phyloP scores from a whole-genome alignment of 2,329 filamentous ascomycete genomes.

The Periconia macrospinosa region DNA sequence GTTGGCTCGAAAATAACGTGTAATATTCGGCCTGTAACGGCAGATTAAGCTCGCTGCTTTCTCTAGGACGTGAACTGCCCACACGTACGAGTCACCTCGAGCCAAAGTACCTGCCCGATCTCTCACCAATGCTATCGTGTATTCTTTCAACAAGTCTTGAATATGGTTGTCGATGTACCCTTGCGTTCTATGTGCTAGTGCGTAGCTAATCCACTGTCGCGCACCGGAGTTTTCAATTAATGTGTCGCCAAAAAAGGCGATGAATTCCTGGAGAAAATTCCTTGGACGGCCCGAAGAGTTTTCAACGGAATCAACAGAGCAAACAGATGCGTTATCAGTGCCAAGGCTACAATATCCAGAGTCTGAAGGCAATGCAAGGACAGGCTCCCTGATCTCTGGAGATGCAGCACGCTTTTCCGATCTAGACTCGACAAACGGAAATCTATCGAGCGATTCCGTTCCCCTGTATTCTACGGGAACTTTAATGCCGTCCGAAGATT shows the following conservation, averaged over 20 bases:
- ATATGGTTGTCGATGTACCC: slow-evolving; percentile 6
- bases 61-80: neutral
- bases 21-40: slow-evolving; percentile 8
- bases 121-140: neutral
- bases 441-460: too few relatives aligned
- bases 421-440: too few relatives aligned
- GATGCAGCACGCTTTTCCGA: too few relatives aligned
- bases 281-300: slow-evolving; percentile 10
- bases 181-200: slow-evolving; percentile 1
- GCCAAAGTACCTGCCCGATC: neutral
- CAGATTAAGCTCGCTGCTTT: slow-evolving; percentile 8
- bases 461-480: too few relatives aligned
- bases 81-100: too few relatives aligned
- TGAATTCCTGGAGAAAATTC: slow-evolving; percentile 14
- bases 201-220: slow-evolving; percentile 3
- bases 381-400: too few relatives aligned
- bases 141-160: slow-evolving; percentile 6
- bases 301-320: slow-evolving; percentile 6
- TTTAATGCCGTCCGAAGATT: too few relatives aligned
- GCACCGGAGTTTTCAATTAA: slow-evolving; percentile 11
- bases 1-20: slow-evolving; percentile 9
- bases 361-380: neutral
- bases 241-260: slow-evolving; percentile 10
- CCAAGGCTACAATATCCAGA: slow-evolving; percentile 9
- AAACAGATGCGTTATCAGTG: slow-evolving; percentile 11